A percentile compares a stretch with the other conserved stretches of the same genome.
These are phyloP conservation scores for Rhizopus stolonifer DNA, from an alignment of 371 early-diverging fungal species.

Conservation along the genomic window DNA sequence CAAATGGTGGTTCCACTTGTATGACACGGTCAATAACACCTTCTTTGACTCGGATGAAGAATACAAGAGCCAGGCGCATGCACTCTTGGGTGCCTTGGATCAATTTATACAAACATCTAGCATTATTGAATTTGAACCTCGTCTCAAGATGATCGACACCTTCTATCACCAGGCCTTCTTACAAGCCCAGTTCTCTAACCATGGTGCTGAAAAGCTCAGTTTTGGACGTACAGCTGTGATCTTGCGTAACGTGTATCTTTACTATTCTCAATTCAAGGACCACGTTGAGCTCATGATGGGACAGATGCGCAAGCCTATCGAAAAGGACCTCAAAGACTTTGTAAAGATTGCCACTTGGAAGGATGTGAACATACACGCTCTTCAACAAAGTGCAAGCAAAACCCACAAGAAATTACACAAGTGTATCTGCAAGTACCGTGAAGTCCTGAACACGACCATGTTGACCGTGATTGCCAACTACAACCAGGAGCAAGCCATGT, in stretches of 20 bases:
- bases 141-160: conserved; percentile 74
- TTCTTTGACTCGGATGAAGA: conserved; percentile 33
- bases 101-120: conserved; percentile 81
- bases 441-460: conserved; percentile 70
- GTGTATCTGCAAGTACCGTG: conserved; percentile 85
- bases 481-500: conserved; percentile 56
- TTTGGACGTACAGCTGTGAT: conserved; percentile 32
- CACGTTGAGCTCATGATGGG: conserved; percentile 57
- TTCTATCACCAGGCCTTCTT: conserved; percentile 67
- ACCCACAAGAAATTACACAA: conserved; percentile 90
- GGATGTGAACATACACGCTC: conserved; percentile 93
- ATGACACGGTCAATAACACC: conserved; percentile 50
- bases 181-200: conserved; percentile 32
- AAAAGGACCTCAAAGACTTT: conserved; percentile 87
- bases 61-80: conserved; percentile 27
- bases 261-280: conserved; percentile 77
- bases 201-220: conserved; percentile 25
- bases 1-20: conserved; percentile 90
- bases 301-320: conserved; percentile 71
- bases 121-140: conserved; percentile 79
- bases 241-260: conserved; percentile 64
- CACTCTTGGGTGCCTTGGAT: conserved; percentile 64
- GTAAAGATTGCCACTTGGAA: conserved; percentile 96
- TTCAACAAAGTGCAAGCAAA: conserved; percentile 86
- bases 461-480: conserved; percentile 71